These are phyloP conservation scores for Talaromyces rugulosus DNA, from an alignment of 2,329 filamentous ascomycete genomes.

Conservation along the genomic window DNA sequence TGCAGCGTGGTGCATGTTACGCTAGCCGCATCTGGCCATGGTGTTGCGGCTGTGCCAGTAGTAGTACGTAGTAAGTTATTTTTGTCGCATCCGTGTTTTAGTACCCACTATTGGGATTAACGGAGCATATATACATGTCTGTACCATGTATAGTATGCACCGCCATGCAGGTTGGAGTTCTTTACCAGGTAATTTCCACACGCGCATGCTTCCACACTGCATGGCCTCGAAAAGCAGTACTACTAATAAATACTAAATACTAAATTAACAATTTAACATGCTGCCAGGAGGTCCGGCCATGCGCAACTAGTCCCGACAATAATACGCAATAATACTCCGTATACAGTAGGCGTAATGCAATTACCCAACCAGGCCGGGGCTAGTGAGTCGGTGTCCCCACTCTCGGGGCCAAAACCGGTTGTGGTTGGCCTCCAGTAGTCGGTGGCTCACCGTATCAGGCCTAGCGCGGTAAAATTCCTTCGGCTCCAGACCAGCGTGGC, in stretches of 20 bases:
- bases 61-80: not conserved
- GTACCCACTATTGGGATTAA: not conserved
- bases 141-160: not conserved
- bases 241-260: not conserved
- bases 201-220: not conserved
- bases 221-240: not conserved
- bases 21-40: not conserved
- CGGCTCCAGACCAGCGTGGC: not conserved
- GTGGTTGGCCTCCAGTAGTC: not conserved
- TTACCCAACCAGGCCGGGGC: not conserved
- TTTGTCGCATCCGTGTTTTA: not conserved
- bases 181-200: not conserved
- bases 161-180: not conserved
- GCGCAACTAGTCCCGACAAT: not conserved
- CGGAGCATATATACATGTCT: not conserved
- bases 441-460: not conserved
- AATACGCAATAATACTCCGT: not conserved
- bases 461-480: not conserved
- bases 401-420: not conserved
- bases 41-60: not conserved
- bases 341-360: not conserved
- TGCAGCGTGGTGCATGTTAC: not conserved
- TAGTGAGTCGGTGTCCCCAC: not conserved
- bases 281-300: not conserved
- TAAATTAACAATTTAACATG: not conserved